A percentile compares a stretch with the other conserved stretches of the same genome.
phyloP scores from a whole-genome alignment of 345 rosid genomes.

The Ceriops decandra region DNA sequence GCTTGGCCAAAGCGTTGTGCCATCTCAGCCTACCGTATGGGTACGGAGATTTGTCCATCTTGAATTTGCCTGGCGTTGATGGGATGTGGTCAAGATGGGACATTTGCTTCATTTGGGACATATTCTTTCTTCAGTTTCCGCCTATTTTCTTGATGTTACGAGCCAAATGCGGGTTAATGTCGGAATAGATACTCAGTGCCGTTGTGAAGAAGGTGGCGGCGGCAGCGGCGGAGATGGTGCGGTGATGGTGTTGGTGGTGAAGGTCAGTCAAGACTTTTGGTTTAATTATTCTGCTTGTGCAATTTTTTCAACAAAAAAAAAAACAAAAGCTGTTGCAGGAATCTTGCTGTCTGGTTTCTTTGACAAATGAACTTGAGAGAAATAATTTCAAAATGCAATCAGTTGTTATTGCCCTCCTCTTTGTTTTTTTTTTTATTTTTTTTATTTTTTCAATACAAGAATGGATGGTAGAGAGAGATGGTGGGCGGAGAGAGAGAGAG shows the following conservation, averaged over 20 bases:
- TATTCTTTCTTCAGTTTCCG: background rate
- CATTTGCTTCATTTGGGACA: background rate
- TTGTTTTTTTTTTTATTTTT: background rate
- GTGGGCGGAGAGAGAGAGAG: background rate
- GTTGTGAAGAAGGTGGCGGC: background rate
- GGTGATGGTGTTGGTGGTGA: constrained; percentile 3
- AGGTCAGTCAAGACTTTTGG: background rate
- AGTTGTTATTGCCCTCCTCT: background rate
- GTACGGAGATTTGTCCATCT: constrained; percentile 84
- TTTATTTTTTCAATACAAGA: background rate
- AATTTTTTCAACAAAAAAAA: background rate
- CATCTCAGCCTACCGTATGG: constrained; percentile 46
- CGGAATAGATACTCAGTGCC: no score
- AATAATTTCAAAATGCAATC: constrained; percentile 19
- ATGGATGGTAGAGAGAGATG: background rate
- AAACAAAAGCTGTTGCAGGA: background rate
- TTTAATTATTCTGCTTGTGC: background rate
- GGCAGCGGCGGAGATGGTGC: background rate
- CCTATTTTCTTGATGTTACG: background rate
- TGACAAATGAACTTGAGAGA: constrained; percentile 9
- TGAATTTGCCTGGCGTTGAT: constrained; percentile 91
- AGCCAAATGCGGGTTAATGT: background rate
- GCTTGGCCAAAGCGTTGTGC: constrained; percentile 72
- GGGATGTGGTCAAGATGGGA: constrained; percentile 79
- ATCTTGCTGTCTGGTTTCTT: constrained; percentile 45